These are phyloP conservation scores for Salix brachista DNA, from an alignment of 345 rosid genomes.

Conservation along the genomic window DNA sequence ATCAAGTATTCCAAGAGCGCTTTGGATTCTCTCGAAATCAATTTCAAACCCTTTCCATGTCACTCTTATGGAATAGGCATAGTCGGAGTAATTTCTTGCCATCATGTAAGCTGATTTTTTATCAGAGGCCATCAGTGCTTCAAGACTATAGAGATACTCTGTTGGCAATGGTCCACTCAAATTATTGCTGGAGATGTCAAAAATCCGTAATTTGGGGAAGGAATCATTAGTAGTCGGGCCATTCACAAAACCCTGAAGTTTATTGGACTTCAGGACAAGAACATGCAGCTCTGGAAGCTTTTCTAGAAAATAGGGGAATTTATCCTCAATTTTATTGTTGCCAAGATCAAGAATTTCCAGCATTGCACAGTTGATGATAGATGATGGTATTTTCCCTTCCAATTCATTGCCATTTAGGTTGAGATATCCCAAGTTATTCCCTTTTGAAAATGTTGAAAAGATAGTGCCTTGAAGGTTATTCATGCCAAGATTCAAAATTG, in stretches of 20 bases:
- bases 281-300: neutral
- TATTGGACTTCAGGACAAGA: neutral
- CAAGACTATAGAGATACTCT: too few species aligned
- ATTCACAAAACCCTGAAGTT: neutral
- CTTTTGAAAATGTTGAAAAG: too few species aligned
- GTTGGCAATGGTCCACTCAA: too few species aligned
- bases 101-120: too few species aligned
- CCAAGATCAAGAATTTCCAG: neutral
- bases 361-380: too few species aligned
- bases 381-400: too few species aligned
- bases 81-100: too few species aligned
- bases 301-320: slow-evolving; percentile 2
- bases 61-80: neutral
- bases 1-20: neutral
- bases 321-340: neutral
- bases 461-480: too few species aligned
- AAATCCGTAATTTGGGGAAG: neutral
- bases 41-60: neutral
- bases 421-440: too few species aligned
- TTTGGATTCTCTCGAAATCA: neutral
- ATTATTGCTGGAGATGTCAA: too few species aligned
- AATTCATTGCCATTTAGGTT: too few species aligned
- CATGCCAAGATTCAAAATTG: too few species aligned
- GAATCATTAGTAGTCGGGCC: neutral
- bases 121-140: neutral